phyloP scores from a whole-genome alignment of 768 basidiomycete genomes.

The Psilocybe tampanensis region DNA sequence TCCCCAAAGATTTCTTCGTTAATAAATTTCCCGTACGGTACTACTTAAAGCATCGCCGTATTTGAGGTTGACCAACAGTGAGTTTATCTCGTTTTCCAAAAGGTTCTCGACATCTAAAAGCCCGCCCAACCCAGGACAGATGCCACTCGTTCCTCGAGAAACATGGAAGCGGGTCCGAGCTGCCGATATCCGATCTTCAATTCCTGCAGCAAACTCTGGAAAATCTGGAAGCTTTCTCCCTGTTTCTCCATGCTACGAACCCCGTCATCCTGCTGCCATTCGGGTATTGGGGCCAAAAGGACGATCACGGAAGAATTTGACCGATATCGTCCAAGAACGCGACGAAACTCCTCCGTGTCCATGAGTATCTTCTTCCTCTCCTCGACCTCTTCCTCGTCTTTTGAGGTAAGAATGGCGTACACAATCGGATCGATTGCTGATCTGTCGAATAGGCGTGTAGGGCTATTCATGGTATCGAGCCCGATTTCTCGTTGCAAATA shows the following conservation, averaged over 20 bases:
- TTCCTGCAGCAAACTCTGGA: conserved; percentile 38
- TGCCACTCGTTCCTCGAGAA: conserved; percentile 38
- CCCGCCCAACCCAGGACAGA: conserved; percentile 7
- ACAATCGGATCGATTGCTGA: conserved; percentile 68
- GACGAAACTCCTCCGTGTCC: conserved; percentile 39
- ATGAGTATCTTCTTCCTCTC: conserved; percentile 37
- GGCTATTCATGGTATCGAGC: conserved; percentile 16
- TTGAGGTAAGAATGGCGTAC: conserved; percentile 54
- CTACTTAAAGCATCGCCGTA: too few relatives aligned
- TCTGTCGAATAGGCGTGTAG: conserved; percentile 57
- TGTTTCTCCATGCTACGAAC: conserved; percentile 57
- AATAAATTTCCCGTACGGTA: too few relatives aligned
- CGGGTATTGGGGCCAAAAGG: conserved; percentile 54
- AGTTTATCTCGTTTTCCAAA: too few relatives aligned
- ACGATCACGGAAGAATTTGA: conserved; percentile 45
- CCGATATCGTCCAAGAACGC: conserved; percentile 44
- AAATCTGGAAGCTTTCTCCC: conserved; percentile 38
- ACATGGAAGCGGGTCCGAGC: conserved; percentile 47
- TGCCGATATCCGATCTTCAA: conserved; percentile 46
- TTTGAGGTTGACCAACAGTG: too few relatives aligned
- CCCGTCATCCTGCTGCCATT: conserved; percentile 69
- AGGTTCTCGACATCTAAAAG: too few relatives aligned
- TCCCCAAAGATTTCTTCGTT: too few relatives aligned
- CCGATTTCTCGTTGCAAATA: conserved; percentile 50
- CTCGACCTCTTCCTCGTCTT: conserved; percentile 35